Base-by-base conservation (phyloP, 2,329 filamentous ascomycete genomes). In the Metarhizium rileyi region DNA sequence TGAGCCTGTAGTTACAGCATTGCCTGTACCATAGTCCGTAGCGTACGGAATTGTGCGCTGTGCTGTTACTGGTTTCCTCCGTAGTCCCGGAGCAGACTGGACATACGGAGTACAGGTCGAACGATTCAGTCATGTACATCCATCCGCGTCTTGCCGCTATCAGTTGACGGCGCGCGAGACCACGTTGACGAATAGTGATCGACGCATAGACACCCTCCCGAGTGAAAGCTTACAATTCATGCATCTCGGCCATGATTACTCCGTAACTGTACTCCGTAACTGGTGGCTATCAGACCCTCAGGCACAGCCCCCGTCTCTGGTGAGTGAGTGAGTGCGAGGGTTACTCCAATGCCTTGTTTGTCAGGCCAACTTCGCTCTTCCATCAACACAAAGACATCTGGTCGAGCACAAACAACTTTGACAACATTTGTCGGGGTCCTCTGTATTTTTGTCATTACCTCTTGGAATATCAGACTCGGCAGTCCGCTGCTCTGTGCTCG, bases 141-240 rank as follows among this genome's bases (percentile, higher is more conserved):
- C n/a, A n/a, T 30, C 48, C 46, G 46, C 51, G 35, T 53, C 49
- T 46, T 49, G 41, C 26, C 9, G 33, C 12, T 36, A 28, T 28
- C 27, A 10, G 12, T 28, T 28, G 27, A 28, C 27, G 27, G 27
- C 27, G 33, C 5, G 14, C 33, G 6, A 36, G 33, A 36, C 33
- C 33, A 36, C n/a, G 14, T 16, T 6, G 10, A 28, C 8, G 27
- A 7, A 9, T 28, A 28, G 27, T n/a, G n/a, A n/a, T 12, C 27
- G 27, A 12, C 27, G 27, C 27, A 28, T 28, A 12, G 27, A 28
- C 4, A 12, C 27, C 12, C 27, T 12, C 12, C n/a, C n/a, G n/a
- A n/a, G n/a, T n/a, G n/a, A n/a, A n/a, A n/a, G n/a, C n/a, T n/a
- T n/a, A n/a, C n/a, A n/a, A n/a, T n/a, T n/a, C n/a, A n/a, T n/a